Evolutionary conservation across 352 stramenopile genomes (phyloP), one percentile per base, ranked within the genome.

Genomic region (Globisporangium splendens): DNA sequence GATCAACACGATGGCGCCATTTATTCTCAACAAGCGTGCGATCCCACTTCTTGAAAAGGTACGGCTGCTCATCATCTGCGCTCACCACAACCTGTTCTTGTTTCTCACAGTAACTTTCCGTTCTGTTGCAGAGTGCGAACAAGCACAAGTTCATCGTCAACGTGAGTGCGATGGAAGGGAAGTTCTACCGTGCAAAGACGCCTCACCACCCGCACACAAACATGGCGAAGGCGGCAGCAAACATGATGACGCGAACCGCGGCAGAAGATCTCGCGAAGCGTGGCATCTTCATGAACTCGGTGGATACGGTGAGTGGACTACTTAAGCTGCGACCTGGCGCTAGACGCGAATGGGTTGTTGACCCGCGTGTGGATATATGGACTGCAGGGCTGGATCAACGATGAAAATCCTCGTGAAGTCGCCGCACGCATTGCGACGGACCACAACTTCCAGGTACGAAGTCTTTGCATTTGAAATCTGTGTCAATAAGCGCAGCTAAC

Each of bases 121-220:
- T n/a, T n/a, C n/a, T n/a, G n/a, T n/a, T n/a, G 24, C 24, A 31
- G 24, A 31, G 24, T 5, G 24, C 5, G 24, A 31, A 31, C 24
- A 31, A 31, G 24, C 24, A 31, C 24, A 31, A 31, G 24, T 31
- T 31, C 56, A 97, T 98, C 56, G 89, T 98, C 56, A 98, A 98
- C 54, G 95, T 98, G 15, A 97, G 86, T 22, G 95, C 95, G 15
- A 98, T 98, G 95, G 95, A 98, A 57, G 95, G 95, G 38, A 98
- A 98, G 67, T 98, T 98, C 61, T 97, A 98, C 68, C 72, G 95
- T 18, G 95, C 78, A 65, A 98, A 98, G 73, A 95, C 92, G 64
- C 73, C 87, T 6, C 95, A 97, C 63, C 93, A 98, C 63, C 92
- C 94, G 22, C 94, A 98, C 65, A 98, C 95, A 13, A 98, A 98